Percentiles rank a stretch among this genome's conserved stretches.
Evolutionary conservation across 148 eudicot genomes (phyloP).

Genomic region (Spergularia marina): DNA sequence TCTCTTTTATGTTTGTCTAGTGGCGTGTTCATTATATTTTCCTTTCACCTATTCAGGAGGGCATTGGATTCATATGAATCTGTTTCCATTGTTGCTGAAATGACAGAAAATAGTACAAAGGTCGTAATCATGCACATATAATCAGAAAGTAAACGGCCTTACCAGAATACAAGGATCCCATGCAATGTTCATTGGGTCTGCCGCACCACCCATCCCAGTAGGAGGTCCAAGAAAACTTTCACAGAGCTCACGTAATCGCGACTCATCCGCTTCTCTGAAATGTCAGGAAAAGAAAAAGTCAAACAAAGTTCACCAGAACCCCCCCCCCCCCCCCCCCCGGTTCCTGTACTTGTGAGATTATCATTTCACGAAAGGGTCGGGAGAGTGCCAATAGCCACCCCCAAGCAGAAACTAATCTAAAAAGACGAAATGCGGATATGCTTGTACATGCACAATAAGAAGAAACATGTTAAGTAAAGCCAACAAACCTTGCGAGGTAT

Average conservation of each 20-base stretch:
- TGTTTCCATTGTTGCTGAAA: background rate
- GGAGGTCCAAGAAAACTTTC: constrained; percentile 98
- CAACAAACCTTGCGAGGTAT: constrained; percentile 73
- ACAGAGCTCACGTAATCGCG: constrained; percentile 89
- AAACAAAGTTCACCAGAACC: background rate
- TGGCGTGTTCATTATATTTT: background rate
- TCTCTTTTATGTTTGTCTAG: background rate
- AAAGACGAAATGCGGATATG: too few relatives aligned
- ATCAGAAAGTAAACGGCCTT: constrained; percentile 28
- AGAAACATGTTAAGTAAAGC: background rate
- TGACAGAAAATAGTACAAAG: background rate
- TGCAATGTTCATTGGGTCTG: constrained; percentile 42
- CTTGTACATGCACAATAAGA: background rate
- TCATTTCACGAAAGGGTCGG: background rate
- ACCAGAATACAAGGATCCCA: constrained; percentile 98
- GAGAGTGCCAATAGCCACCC: background rate
- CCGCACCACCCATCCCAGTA: constrained; percentile 70
- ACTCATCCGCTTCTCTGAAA: constrained; percentile 84
- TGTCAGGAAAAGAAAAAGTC: background rate
- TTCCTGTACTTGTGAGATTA: background rate
- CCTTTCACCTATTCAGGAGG: background rate
- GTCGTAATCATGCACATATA: background rate
- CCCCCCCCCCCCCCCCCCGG: too few relatives aligned
- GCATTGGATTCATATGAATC: background rate
- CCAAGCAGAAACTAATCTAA: background rate